Base-by-base conservation (phyloP, 148 eudicot genomes). In the Salicornia ramosissima region DNA sequence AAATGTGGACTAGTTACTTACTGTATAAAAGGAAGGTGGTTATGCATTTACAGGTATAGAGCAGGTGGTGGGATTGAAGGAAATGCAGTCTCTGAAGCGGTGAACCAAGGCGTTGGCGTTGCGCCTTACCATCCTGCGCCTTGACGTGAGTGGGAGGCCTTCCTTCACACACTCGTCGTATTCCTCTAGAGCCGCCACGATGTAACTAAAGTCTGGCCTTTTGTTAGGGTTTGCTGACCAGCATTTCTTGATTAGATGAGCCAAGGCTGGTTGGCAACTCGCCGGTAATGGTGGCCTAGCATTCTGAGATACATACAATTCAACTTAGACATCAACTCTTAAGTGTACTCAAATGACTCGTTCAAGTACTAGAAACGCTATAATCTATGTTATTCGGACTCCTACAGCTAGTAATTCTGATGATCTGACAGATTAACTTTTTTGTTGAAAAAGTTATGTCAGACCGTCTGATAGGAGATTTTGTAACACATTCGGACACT, bases 181-280 rank as follows among this genome's bases (percentile, higher is more conserved):
- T 72, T 88, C 89, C 69, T 90, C 90, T 19, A 93, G 51, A 43
- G 92, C 83, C 0, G 82, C 73, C 1, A 93, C 98, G 2, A 93
- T 93, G 76, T 84, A 75, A 56, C 82, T 88, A 77, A 93, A 93
- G 71, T 93, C 98, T 0, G 98, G 98, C 19, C 98, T 82, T 73
- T 93, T 93, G 21, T 95, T 82, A 2, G 98, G 95, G 78, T 90
- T 88, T 29, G 81, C 86, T 1, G 95, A 86, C 98, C 96, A 90
- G 58, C 98, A 93, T 10, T 88, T 77, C 77, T 84, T 90, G 65
- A 93, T 93, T 7, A 93, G 98, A 75, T 93, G 95, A 0, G 95
- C 98, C 47, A 93, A 79, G 8, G 89, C 98, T 3, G 96, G 91
- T 67, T 93, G 96, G 73, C 98, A 93, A 74, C 98, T 93, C 6